Evolutionary conservation across 1,139 yeast genomes (phyloP).

Genomic region (Suhomyces atakaporum): DNA sequence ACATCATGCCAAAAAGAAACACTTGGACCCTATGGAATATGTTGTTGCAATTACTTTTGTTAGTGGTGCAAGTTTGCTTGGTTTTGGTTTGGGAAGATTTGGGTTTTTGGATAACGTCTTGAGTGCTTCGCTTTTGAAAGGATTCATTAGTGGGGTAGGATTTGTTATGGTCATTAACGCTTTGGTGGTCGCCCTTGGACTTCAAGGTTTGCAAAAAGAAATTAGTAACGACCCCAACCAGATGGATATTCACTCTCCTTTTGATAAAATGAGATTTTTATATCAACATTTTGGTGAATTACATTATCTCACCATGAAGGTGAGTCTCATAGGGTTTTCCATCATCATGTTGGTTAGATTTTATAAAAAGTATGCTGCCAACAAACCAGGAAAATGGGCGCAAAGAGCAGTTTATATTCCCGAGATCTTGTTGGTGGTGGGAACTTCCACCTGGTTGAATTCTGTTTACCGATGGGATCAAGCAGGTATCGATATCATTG

Average conservation of each 20-base stretch:
- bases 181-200: slow-evolving; percentile 68
- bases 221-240: slow-evolving; percentile 36
- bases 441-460: slow-evolving; percentile 61
- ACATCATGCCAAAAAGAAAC: slow-evolving; percentile 48
- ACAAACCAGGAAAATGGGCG: slow-evolving; percentile 16
- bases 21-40: slow-evolving; percentile 59
- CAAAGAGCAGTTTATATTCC: slow-evolving; percentile 61
- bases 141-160: slow-evolving; percentile 94
- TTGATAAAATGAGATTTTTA: slow-evolving; percentile 67
- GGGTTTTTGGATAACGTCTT: slow-evolving; percentile 89
- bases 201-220: slow-evolving; percentile 42
- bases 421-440: slow-evolving; percentile 77
- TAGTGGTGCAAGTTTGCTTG: slow-evolving; percentile 73
- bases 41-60: slow-evolving; percentile 74
- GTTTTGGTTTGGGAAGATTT: slow-evolving; percentile 78
- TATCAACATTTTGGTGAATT: slow-evolving; percentile 37
- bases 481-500: slow-evolving; percentile 67
- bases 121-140: slow-evolving; percentile 78
- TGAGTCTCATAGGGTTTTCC: slow-evolving; percentile 52
- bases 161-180: slow-evolving; percentile 85
- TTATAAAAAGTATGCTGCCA: slow-evolving; percentile 40
- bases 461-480: slow-evolving; percentile 54
- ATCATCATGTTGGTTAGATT: slow-evolving; percentile 42
- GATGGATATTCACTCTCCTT: slow-evolving; percentile 73
- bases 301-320: slow-evolving; percentile 53